Conservation (phyloP, 805 yeast genomes). For the Pichia heedii region DNA sequence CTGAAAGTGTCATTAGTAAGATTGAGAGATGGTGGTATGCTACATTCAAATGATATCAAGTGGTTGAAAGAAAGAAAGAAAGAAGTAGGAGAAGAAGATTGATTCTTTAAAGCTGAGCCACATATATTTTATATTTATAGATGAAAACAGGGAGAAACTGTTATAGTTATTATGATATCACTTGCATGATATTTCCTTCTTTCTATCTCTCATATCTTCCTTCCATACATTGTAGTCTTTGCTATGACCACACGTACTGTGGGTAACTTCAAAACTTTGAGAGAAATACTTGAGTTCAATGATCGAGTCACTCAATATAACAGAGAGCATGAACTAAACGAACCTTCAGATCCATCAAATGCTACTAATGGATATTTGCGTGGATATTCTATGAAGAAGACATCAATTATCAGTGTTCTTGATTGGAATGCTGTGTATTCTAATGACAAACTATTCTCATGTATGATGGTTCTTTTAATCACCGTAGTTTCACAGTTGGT, state of each 20-base stretch:
- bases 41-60: background rate
- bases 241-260: conserved; percentile 10
- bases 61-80: background rate
- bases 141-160: background rate
- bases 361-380: background rate
- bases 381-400: background rate
- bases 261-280: conserved; percentile 5
- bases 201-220: too few relatives aligned
- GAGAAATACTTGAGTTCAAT: conserved; percentile 9
- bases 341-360: background rate
- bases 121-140: background rate
- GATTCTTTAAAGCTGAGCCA: background rate
- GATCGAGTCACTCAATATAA: background rate
- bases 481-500: conserved; percentile 21
- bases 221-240: background rate
- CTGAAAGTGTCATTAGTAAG: conserved; percentile 41
- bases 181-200: background rate
- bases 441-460: conserved; percentile 13
- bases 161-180: background rate
- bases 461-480: conserved; percentile 15
- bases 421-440: conserved; percentile 23
- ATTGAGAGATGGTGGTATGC: conserved; percentile 37
- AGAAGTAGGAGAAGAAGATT: background rate
- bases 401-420: conserved; percentile 8
- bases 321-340: background rate